Percentiles rank a stretch among this genome's conserved stretches.
Conservation (phyloP, 2,329 filamentous ascomycete genomes). For the Ophiocordyceps camponoti-saundersi region DNA sequence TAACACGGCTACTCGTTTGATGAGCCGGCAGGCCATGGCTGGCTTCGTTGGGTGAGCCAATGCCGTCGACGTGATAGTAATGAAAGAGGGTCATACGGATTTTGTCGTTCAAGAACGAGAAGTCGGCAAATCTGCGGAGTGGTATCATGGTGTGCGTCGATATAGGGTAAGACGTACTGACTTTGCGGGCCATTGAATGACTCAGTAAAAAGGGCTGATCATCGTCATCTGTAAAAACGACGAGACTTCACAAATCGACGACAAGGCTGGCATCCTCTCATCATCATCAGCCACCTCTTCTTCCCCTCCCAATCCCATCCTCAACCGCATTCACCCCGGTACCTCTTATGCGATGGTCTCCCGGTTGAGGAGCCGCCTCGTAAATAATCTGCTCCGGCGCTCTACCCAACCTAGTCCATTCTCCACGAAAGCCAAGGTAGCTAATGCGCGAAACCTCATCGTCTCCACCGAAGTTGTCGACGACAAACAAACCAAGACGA, state of each 20-base stretch:
- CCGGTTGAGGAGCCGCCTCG: slow-evolving; percentile 83
- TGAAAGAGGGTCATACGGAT: slow-evolving; percentile 1
- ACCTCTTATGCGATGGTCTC: slow-evolving; percentile 60
- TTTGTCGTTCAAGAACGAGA: slow-evolving; percentile 4
- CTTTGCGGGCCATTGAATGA: not conserved
- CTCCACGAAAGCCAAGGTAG: slow-evolving; percentile 86
- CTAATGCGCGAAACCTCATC: slow-evolving; percentile 64
- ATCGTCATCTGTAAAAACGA: no score
- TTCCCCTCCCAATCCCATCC: slow-evolving; percentile 31
- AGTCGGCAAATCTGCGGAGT: slow-evolving; percentile 1
- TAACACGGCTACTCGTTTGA: slow-evolving; percentile 25
- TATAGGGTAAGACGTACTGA: slow-evolving; percentile 1
- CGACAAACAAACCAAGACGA: slow-evolving; percentile 69
- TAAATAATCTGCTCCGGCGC: slow-evolving; percentile 71
- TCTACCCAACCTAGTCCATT: slow-evolving; percentile 69
- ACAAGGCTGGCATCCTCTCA: not conserved
- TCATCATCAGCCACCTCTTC: slow-evolving; percentile 11
- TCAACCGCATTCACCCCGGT: slow-evolving; percentile 36
- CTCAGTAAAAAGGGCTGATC: no score
- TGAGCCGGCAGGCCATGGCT: slow-evolving; percentile 28
- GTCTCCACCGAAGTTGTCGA: slow-evolving; percentile 76
- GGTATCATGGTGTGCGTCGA: not conserved
- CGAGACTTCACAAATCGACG: not conserved
- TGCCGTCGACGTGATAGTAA: not conserved
- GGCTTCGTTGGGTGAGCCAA: not conserved